These are phyloP conservation scores for Salvia sclarea DNA, from an alignment of 305 asterid species.

Conservation along the genomic window DNA sequence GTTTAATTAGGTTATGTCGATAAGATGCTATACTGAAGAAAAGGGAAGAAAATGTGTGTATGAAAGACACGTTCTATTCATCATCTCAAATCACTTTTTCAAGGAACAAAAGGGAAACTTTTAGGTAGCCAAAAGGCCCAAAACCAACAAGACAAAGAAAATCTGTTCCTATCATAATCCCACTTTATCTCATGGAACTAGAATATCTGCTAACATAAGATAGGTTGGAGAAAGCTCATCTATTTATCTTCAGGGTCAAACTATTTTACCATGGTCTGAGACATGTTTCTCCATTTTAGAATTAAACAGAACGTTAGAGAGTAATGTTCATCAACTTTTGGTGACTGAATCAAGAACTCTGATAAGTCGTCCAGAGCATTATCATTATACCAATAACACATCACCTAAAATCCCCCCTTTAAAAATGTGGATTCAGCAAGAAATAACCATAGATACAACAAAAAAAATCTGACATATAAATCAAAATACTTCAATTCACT, in stretches of 20 bases:
- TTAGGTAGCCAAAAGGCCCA: neutral
- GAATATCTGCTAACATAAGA: neutral
- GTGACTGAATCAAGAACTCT: neutral
- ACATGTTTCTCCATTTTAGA: neutral
- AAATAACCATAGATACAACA: constrained; percentile 2
- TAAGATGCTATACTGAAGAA: too few species aligned
- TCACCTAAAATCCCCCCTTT: constrained; percentile 1
- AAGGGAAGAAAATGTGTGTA: neutral
- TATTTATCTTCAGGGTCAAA: neutral
- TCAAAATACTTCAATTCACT: neutral
- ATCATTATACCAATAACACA: neutral
- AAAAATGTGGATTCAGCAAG: neutral
- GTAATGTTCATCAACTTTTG: neutral
- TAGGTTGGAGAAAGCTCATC: neutral
- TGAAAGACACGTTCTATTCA: neutral
- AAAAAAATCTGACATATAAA: constrained; percentile 13
- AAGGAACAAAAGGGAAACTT: neutral
- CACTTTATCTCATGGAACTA: neutral
- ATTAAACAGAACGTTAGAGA: neutral
- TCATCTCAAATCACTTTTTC: neutral
- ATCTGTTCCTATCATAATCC: neutral
- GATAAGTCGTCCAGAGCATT: neutral
- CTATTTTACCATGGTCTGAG: neutral
- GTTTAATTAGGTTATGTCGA: neutral
- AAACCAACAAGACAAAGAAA: neutral